These are phyloP conservation scores for Epichloe glyceriae DNA, from an alignment of 2,329 filamentous ascomycete genomes.

Conservation along the genomic window DNA sequence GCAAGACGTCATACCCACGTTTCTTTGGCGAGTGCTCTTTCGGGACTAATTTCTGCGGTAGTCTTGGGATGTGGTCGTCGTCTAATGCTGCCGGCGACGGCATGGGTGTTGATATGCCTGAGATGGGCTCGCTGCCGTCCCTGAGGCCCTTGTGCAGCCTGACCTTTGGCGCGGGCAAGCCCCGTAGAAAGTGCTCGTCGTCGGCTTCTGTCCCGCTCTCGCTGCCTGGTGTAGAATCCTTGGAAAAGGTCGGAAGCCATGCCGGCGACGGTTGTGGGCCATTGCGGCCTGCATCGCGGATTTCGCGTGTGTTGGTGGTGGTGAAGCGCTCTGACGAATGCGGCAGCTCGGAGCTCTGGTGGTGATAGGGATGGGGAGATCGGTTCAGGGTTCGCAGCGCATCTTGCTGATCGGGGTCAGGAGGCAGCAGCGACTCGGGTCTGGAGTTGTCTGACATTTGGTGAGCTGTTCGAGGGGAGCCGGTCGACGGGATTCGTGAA, in stretches of 20 bases:
- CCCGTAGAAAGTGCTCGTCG: constrained; percentile 80
- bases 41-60: constrained; percentile 10
- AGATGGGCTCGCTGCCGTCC: constrained; percentile 41
- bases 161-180: constrained; percentile 65
- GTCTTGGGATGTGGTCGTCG: constrained; percentile 21
- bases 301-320: constrained; percentile 10
- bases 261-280: constrained; percentile 13
- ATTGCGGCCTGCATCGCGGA: constrained; percentile 7
- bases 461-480: constrained; percentile 7
- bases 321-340: constrained; percentile 32
- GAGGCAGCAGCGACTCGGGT: constrained; percentile 19
- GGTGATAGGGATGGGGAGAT: constrained; percentile 57
- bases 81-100: constrained; percentile 34
- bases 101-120: constrained; percentile 42
- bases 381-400: constrained; percentile 39
- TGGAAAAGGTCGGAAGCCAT: constrained; percentile 23
- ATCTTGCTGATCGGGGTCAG: constrained; percentile 24
- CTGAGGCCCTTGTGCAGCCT: constrained; percentile 67
- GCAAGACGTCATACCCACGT: constrained; percentile 15
- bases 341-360: constrained; percentile 41
- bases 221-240: constrained; percentile 51
- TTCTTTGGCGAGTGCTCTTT: constrained; percentile 10
- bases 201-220: constrained; percentile 93
- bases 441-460: constrained; percentile 31
- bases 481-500: constrained; percentile 2